Evolutionary conservation across 768 basidiomycete species (phyloP), one percentile per base, ranked within the genome.

Genomic region (Tylopilus cervinicoccineus): DNA sequence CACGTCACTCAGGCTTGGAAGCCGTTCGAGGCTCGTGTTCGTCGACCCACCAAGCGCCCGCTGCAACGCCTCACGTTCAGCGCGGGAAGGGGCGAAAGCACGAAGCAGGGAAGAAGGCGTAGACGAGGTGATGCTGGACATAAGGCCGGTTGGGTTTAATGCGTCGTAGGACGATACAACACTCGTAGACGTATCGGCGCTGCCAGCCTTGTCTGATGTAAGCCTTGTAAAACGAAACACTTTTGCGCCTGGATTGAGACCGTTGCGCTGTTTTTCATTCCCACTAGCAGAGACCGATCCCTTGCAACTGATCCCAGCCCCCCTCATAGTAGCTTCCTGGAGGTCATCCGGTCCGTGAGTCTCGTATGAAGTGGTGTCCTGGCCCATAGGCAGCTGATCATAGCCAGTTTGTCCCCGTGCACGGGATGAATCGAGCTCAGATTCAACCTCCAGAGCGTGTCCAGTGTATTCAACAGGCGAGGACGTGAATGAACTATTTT

Each of bases 21-120:
- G 74, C 29, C 83, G 79, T 67, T 90, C 88, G 24, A 88, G 75
- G 61, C 86, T 88, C 45, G 80, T 74, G 66, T 88, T 88, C 39
- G 81, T 76, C 50, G 84, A 84, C 14, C 83, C 79, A 39, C 85
- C 83, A 13, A 92, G 68, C n/a, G 79, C 86, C 44, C 88, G 84
- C 56, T 87, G 83, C 27, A 93, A 76, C 43, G 78, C 89, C 67
- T 90, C 86, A 36, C 90, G 86, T 74, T 93, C 90, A 53, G 84
- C 88, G 45, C 84, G 86, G 53, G 89, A 92, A 27, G 89, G 90
- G 29, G 88, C 89, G 65, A 93, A 93, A 16, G 89, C 90, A 60
- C 86, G 88, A 48, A 88, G 72, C 19, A 81, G 67, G 26, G 76
- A 77, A 38, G 68, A 73, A 39, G 62, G 76, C 10, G 76, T 72